Evolutionary conservation across 2,329 filamentous ascomycete genomes (phyloP).

Genomic region (Pseudogymnoascus sp.): DNA sequence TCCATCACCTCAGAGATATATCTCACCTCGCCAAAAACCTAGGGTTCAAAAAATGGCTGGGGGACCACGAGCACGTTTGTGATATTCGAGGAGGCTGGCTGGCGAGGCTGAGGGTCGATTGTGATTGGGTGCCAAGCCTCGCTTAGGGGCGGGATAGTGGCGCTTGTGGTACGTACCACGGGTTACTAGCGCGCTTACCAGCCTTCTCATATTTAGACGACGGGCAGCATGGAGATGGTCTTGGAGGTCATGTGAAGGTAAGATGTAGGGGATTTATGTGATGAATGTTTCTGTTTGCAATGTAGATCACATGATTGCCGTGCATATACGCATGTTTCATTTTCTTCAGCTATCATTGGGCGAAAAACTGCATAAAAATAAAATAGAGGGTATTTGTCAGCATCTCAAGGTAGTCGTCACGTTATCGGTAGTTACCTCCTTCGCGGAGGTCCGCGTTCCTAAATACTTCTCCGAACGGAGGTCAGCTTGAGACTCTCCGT

Average conservation of each 20-base stretch:
- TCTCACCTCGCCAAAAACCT: background rate
- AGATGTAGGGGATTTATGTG: background rate
- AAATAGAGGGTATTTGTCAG: background rate
- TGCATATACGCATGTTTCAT: background rate
- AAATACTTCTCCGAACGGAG: background rate
- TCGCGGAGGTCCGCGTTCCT: background rate
- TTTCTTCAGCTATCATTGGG: background rate
- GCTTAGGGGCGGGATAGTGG: background rate
- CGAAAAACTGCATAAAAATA: background rate
- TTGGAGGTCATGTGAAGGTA: background rate
- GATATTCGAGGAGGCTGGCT: slow-evolving; percentile 5
- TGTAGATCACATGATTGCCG: background rate
- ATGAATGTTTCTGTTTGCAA: background rate
- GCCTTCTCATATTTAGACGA: slow-evolving; percentile 7
- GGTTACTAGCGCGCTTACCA: background rate
- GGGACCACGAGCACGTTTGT: background rate
- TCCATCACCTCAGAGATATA: background rate
- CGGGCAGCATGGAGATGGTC: background rate
- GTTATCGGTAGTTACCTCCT: background rate
- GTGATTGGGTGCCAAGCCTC: slow-evolving; percentile 1
- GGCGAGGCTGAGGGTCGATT: background rate
- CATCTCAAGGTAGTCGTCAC: background rate
- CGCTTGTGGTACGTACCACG: slow-evolving; percentile 3
- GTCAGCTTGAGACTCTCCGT: background rate
- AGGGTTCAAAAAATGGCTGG: slow-evolving; percentile 5